Conservation (phyloP, 2,329 filamentous ascomycete genomes). For the Fusarium sacchari region DNA sequence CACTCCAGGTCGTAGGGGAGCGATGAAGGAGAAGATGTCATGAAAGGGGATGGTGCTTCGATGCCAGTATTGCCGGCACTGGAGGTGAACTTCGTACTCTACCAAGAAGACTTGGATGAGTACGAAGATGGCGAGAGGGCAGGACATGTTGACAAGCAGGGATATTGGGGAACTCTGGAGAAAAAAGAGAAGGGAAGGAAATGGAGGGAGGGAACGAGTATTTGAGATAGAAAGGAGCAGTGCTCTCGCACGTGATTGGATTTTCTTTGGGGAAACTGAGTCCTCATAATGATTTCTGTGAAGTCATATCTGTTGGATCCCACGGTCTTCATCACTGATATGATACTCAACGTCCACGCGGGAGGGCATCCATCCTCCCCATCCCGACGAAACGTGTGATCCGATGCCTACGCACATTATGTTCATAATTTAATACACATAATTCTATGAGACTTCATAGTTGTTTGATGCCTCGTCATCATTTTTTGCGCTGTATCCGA, state of each 20-base stretch:
- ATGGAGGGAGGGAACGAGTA: background rate
- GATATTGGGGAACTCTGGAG: background rate
- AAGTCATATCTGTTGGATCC: background rate
- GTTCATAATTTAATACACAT: background rate
- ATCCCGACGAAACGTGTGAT: background rate
- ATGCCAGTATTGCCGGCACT: background rate
- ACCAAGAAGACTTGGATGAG: background rate
- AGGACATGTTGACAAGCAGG: background rate
- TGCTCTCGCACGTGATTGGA: background rate
- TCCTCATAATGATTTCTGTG: background rate
- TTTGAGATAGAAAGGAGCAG: background rate
- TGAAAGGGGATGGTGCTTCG: background rate
- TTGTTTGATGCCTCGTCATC: background rate
- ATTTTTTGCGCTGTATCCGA: too few relatives aligned
- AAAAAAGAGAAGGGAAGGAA: background rate
- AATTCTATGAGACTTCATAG: rapidly evolving
- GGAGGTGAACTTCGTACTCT: background rate
- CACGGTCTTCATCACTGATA: background rate
- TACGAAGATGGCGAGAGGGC: background rate
- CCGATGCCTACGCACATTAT: too few relatives aligned
- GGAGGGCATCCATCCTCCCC: background rate
- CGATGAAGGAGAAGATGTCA: too few relatives aligned
- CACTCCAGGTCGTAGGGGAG: background rate
- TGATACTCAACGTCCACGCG: background rate
- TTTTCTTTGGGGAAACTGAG: too few relatives aligned